These are phyloP conservation scores for Diutina mesorugosa DNA, from an alignment of 1,139 yeast species.

Conservation along the genomic window DNA sequence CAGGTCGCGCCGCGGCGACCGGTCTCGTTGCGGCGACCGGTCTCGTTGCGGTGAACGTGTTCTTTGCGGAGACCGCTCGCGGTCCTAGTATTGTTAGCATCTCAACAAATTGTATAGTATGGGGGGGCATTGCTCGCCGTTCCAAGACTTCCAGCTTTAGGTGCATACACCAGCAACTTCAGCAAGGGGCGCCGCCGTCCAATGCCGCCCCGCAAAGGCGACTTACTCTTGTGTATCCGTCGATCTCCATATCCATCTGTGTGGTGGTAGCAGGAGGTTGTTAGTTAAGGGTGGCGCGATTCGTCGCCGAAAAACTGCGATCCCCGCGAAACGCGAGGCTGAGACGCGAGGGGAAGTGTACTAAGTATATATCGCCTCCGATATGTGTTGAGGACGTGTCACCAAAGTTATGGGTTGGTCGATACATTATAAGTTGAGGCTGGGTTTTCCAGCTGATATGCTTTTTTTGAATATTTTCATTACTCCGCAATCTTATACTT, in stretches of 20 bases:
- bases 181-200: constrained; percentile 2
- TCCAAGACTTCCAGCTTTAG: neutral
- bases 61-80: neutral
- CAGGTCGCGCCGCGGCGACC: constrained; percentile 23
- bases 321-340: too few relatives aligned
- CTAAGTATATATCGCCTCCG: too few relatives aligned
- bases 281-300: constrained; percentile 19
- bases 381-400: too few relatives aligned
- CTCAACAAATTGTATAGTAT: neutral
- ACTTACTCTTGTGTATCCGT: constrained; percentile 42
- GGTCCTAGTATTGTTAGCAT: neutral
- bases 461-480: too few relatives aligned
- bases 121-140: too few relatives aligned
- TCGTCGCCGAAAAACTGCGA: neutral
- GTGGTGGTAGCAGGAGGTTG: too few relatives aligned
- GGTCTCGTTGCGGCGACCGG: constrained; percentile 21
- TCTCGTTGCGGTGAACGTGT: constrained; percentile 16
- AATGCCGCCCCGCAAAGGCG: constrained; percentile 2
- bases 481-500: too few relatives aligned
- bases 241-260: constrained; percentile 35
- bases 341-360: too few relatives aligned
- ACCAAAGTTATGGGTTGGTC: too few relatives aligned
- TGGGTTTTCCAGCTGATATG: too few relatives aligned
- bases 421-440: too few relatives aligned
- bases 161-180: constrained; percentile 2